Base-by-base conservation (phyloP, 2,329 filamentous ascomycete species). In the Lachnellula cervina region DNA sequence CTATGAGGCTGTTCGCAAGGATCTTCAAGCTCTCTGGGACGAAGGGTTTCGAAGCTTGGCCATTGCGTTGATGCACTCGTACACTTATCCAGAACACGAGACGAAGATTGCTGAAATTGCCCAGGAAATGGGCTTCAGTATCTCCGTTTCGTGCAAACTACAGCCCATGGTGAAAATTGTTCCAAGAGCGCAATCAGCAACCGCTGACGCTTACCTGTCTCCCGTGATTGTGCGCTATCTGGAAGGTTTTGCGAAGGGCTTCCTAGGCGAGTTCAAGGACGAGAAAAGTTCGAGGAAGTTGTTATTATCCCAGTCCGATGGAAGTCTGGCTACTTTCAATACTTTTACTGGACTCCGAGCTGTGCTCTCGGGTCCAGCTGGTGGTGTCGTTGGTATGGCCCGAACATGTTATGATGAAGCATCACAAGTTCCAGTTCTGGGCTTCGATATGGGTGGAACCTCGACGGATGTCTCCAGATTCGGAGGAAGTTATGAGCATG, bases 151-250 rank as follows among this genome's bases (percentile, higher is more conserved):
- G 52, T 81, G 84, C 58, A 77, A 83, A 64, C 73, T 87, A 44
- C 83, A 86, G 79, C 83, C 83, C 4, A 87, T 87, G 84, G 87
- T 87, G 70, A 87, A 88, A 69, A 73, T 87, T 23, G 80, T 87
- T 0, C 83, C 84, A 4, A 71, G 85, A 63, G 82, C 82, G 8
- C 87, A 82, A 1, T 86, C 82, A 32, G 83, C 84, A 2, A 84
- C 82, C 61, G 84, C 83, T 16, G 84, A 88, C 70, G 84, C 84
- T 19, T 88, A 88, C 64, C 74, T 88, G 16, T 87, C 84, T 0
- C 84, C 85, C 1, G 80, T 81, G 1, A 88, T 87, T 59, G 78
- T 80, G 54, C 84, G 82, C 63, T 88, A 88, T 65, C 84, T 87
- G 48, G 74, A 80, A 58, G 82, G 83, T 17, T 82, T 82, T 0